Conservation (phyloP, 768 basidiomycete genomes). For the Auriscalpium orientale region DNA sequence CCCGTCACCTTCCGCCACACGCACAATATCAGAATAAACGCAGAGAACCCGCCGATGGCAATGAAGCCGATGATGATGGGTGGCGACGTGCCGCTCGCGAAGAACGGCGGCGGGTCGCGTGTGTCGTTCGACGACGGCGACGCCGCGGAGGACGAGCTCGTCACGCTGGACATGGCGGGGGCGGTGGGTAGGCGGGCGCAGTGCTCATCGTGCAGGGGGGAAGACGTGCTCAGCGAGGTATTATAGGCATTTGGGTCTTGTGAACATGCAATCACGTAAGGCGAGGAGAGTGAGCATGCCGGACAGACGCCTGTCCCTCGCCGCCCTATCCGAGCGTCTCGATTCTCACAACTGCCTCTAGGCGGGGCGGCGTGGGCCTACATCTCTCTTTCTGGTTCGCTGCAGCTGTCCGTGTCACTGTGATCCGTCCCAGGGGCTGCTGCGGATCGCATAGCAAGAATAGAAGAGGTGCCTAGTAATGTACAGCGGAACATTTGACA, state of each 20-base stretch:
- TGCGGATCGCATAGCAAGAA: no score
- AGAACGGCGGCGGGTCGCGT: background rate
- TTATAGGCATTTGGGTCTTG: background rate
- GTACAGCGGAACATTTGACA: no score
- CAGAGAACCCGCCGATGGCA: slow-evolving; percentile 1
- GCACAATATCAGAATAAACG: background rate
- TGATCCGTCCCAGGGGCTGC: no score
- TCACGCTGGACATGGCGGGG: background rate
- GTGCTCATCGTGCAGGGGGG: background rate
- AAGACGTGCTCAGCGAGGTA: background rate
- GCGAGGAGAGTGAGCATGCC: background rate
- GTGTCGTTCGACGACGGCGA: background rate
- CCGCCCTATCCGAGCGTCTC: no score
- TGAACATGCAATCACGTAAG: background rate
- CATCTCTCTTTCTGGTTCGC: no score
- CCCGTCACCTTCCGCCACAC: slow-evolving; percentile 2
- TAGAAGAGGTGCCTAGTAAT: no score
- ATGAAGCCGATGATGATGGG: slow-evolving; percentile 8
- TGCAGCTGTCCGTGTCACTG: no score
- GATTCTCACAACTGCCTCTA: no score
- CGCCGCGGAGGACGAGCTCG: background rate
- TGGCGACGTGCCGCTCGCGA: background rate
- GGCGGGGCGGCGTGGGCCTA: no score
- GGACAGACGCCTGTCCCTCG: no score
- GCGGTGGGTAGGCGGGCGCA: background rate